Conservation (phyloP, 2,329 filamentous ascomycete genomes). For the Mollisiaceae sp. region DNA sequence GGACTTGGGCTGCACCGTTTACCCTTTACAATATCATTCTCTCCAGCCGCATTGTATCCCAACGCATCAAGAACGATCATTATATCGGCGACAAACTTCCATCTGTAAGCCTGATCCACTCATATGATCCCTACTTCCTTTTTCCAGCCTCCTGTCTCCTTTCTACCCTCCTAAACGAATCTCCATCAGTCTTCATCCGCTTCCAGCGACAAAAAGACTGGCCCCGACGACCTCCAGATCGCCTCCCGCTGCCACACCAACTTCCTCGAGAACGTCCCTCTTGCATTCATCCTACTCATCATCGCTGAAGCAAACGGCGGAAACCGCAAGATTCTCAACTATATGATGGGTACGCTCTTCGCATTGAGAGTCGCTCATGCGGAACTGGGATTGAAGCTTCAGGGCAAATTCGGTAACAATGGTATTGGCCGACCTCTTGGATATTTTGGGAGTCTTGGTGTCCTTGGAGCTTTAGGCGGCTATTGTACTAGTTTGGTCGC, state of each 20-base stretch:
- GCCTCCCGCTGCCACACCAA: conserved; percentile 26
- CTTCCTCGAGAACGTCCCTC: conserved; percentile 46
- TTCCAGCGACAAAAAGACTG: background rate
- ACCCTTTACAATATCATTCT: conserved; percentile 28
- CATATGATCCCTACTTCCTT: background rate
- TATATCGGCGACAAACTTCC: conserved; percentile 26
- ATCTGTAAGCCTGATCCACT: conserved; percentile 1
- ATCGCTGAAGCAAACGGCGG: conserved; percentile 48
- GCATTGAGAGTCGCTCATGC: conserved; percentile 27
- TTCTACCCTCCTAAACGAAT: background rate
- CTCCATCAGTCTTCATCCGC: background rate
- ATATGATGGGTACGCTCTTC: conserved; percentile 25
- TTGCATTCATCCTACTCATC: conserved; percentile 56
- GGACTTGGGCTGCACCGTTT: conserved; percentile 29
- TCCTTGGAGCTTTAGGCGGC: conserved; percentile 21
- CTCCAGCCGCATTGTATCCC: conserved; percentile 24
- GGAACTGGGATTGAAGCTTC: conserved; percentile 2
- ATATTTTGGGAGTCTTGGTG: conserved; percentile 25
- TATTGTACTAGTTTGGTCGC: conserved; percentile 26
- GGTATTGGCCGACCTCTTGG: conserved; percentile 28
- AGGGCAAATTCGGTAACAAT: conserved; percentile 25
- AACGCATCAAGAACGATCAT: conserved; percentile 21
- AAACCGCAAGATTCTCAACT: conserved; percentile 21
- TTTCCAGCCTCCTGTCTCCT: background rate
- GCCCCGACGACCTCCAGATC: conserved; percentile 15